Evolutionary conservation across 2,329 filamentous ascomycete species (phyloP).

Genomic region (Arachnopeziza araneosa): DNA sequence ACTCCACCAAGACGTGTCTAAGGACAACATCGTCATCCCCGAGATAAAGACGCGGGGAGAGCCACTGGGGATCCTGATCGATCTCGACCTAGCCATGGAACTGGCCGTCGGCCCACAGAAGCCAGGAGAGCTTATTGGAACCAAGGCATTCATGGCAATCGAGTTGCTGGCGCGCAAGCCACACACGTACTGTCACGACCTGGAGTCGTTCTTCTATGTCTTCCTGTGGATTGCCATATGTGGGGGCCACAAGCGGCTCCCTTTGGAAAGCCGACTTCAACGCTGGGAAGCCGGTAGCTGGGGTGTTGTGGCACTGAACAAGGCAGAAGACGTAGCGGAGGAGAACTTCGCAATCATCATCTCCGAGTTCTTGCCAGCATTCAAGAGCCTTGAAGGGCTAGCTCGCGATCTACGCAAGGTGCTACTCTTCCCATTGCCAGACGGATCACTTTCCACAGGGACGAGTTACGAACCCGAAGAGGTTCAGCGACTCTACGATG

Average conservation of each 20-base stretch:
- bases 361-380: background rate
- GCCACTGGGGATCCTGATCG: conserved; percentile 12
- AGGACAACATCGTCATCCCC: conserved; percentile 34
- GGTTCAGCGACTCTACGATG: no score
- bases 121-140: no score
- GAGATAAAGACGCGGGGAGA: conserved; percentile 1
- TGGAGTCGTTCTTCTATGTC: conserved; percentile 33
- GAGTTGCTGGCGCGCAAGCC: no score
- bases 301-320: background rate
- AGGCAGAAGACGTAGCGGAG: background rate
- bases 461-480: background rate
- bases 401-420: background rate
- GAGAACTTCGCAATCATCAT: background rate
- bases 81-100: conserved; percentile 13
- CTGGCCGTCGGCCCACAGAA: no score
- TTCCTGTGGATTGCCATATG: conserved; percentile 12
- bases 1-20: conserved; percentile 34
- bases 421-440: background rate
- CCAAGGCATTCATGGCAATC: no score
- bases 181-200: conserved; percentile 28
- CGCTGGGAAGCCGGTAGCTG: no score
- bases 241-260: no score
- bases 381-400: background rate
- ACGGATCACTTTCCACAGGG: background rate
- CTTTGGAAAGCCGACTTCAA: no score